Evolutionary conservation across 768 basidiomycete species (phyloP).

Genomic region (Serendipita vermifera): DNA sequence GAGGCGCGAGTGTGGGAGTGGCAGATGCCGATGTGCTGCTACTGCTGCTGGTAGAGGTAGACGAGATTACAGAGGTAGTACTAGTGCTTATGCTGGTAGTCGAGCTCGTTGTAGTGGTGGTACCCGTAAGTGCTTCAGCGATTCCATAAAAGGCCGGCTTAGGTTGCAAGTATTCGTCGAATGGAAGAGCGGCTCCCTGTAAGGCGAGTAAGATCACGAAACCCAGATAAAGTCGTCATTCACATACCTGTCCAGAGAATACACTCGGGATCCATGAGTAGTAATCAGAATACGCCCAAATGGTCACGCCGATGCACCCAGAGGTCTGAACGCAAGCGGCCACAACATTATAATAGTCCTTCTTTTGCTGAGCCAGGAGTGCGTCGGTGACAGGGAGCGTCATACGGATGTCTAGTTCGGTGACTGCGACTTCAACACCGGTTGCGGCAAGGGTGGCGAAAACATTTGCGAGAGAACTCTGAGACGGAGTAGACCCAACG

Average conservation of each 20-base stretch:
- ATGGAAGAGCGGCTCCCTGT: slow-evolving; percentile 25
- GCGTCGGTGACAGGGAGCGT: slow-evolving; percentile 38
- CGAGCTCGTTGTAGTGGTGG: too few species aligned
- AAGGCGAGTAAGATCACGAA: background rate
- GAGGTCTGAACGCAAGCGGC: slow-evolving; percentile 34
- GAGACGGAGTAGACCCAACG: slow-evolving; percentile 40
- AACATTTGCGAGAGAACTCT: slow-evolving; percentile 31
- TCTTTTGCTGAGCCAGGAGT: slow-evolving; percentile 39
- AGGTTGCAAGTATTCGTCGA: slow-evolving; percentile 28
- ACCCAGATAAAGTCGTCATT: too few species aligned
- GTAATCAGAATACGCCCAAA: slow-evolving; percentile 34
- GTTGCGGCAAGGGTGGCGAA: slow-evolving; percentile 42
- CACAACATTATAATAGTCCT: slow-evolving; percentile 45
- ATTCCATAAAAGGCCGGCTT: slow-evolving; percentile 40
- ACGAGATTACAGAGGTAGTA: background rate
- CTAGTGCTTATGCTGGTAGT: background rate
- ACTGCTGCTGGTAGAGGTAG: background rate
- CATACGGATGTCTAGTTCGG: slow-evolving; percentile 28
- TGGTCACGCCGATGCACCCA: slow-evolving; percentile 26
- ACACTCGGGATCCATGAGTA: slow-evolving; percentile 28
- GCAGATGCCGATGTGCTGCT: background rate
- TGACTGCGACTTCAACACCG: slow-evolving; percentile 55
- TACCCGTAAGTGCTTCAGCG: slow-evolving; percentile 21
- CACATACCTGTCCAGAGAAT: slow-evolving; percentile 22
- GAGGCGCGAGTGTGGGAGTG: background rate